Evolutionary conservation across 441 rosid species (phyloP), one percentile per base, ranked within the genome.

Genomic region (Erodium moschatum): DNA sequence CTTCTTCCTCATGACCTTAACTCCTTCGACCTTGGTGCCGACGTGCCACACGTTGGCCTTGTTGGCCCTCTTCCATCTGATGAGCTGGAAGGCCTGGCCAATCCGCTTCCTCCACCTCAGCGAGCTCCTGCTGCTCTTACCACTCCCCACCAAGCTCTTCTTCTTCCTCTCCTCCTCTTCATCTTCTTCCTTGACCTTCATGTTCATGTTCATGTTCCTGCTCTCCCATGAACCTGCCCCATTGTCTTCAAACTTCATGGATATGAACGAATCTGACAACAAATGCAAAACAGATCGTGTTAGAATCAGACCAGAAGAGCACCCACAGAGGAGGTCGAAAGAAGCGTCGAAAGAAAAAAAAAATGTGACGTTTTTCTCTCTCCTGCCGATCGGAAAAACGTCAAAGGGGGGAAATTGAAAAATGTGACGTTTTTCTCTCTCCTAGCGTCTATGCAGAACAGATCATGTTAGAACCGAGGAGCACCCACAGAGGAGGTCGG

Each of bases 91-190:
- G 6, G 90, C 60, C 24, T 91, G 92, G 1, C 96, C 91, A 80
- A 93, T 88, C 67, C 89, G 81, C 78, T 83, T 90, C 69, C 89
- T 86, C 98, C 97, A 93, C 83, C 90, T 87, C 60, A 90, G 86
- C 10, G 90, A 71, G 9, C 83, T 85, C 11, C 81, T 85, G 56
- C 5, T n/a, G 0, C 85, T 84, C 73, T 80, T 89, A 0, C 76
- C 70, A 73, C 83, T 91, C 81, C 87, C 93, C 19, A 88, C 77
- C 73, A 89, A 87, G 38, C 88, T 85, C 77, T 77, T 86, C 68
- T 69, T 74, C 13, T 42, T 42, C 13, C 3, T 42, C 48, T 0
- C 3, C 48, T 11, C 12, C 46, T 40, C 46, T 12, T 10, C 13
- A 1, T 42, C 48, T 13, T 81, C 82, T 67, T 67, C 71, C 68